phyloP scores from a whole-genome alignment of 345 rosid species.

The Linum tenue region DNA sequence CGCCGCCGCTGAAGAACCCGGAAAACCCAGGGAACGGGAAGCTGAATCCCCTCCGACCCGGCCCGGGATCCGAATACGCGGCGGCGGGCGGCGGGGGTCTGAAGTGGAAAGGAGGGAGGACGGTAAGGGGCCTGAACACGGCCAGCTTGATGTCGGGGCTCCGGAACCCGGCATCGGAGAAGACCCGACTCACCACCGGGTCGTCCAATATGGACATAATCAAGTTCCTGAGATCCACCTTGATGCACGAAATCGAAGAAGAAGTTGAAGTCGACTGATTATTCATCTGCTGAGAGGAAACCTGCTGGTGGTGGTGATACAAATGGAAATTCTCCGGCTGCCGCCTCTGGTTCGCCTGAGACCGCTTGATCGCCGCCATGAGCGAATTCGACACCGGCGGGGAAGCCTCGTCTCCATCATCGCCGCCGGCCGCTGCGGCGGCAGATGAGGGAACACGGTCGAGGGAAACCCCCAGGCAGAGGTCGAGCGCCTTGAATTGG shows the following conservation, averaged over 20 bases:
- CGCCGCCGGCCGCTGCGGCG: conserved; percentile 1
- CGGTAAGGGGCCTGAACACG: conserved; percentile 39
- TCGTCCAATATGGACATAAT: conserved; percentile 59
- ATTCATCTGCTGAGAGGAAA: conserved; percentile 29
- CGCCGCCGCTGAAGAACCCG: conserved; percentile 12
- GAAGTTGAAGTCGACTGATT: conserved; percentile 21
- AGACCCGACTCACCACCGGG: conserved; percentile 58
- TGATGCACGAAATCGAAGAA: conserved; percentile 15
- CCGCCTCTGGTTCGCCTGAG: conserved; percentile 86
- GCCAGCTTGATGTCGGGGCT: conserved; percentile 55
- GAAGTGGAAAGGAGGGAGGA: conserved; percentile 1
- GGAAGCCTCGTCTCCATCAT: neutral
- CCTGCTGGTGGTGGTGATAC: conserved; percentile 33
- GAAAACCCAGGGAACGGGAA: conserved; percentile 21
- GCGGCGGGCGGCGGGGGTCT: conserved; percentile 32
- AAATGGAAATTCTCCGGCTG: conserved; percentile 73
- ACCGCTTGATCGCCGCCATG: conserved; percentile 94
- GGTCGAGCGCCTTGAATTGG: conserved; percentile 58
- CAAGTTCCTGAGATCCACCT: conserved; percentile 52
- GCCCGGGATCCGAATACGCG: conserved; percentile 26
- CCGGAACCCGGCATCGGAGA: conserved; percentile 60
- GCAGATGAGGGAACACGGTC: conserved; percentile 45
- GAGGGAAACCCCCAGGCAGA: conserved; percentile 51
- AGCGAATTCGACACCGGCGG: conserved; percentile 86
- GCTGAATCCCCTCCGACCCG: conserved; percentile 26